Conservation (phyloP, 2,329 filamentous ascomycete species). For the Chrysoporthe austroafricana region DNA sequence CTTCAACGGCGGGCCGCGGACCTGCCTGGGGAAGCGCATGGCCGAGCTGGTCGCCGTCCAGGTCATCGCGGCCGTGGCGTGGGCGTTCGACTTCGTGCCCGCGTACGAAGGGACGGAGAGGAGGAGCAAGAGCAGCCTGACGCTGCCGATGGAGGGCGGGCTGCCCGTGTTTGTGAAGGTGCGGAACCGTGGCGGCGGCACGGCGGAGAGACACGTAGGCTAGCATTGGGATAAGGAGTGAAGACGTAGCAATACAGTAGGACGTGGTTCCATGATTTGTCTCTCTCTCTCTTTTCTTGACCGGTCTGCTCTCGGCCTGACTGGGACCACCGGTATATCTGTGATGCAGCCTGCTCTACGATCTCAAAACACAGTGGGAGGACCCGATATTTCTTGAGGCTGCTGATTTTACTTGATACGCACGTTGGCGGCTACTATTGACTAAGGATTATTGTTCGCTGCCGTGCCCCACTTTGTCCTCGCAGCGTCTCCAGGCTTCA, state of each 20-base stretch:
- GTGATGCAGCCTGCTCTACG: not conserved
- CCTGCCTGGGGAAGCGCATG: conserved; percentile 67
- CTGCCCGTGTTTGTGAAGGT: conserved; percentile 50
- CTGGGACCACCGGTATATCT: not conserved
- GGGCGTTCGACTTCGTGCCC: conserved; percentile 54
- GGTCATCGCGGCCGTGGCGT: conserved; percentile 54
- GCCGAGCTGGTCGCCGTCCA: conserved; percentile 63
- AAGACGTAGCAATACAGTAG: not conserved
- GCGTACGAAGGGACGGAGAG: conserved; percentile 49
- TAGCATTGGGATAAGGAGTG: no score
- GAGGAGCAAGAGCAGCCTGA: conserved; percentile 63
- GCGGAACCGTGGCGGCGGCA: conserved; percentile 23
- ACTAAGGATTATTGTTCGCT: conserved; percentile 1
- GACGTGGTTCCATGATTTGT: not conserved
- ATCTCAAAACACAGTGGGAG: not conserved
- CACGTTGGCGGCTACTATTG: not conserved
- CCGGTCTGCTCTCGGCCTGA: no score
- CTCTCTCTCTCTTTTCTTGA: no score
- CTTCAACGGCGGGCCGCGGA: conserved; percentile 66
- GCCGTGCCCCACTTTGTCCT: not conserved
- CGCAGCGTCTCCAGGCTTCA: not conserved
- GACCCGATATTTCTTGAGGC: not conserved
- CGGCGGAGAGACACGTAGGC: not conserved
- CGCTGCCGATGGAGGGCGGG: conserved; percentile 66
- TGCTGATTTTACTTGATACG: not conserved